Evolutionary conservation across 164 flowering plant species (phyloP), one percentile per base, ranked within the genome.

Genomic region (Cinnamomum micranthum): DNA sequence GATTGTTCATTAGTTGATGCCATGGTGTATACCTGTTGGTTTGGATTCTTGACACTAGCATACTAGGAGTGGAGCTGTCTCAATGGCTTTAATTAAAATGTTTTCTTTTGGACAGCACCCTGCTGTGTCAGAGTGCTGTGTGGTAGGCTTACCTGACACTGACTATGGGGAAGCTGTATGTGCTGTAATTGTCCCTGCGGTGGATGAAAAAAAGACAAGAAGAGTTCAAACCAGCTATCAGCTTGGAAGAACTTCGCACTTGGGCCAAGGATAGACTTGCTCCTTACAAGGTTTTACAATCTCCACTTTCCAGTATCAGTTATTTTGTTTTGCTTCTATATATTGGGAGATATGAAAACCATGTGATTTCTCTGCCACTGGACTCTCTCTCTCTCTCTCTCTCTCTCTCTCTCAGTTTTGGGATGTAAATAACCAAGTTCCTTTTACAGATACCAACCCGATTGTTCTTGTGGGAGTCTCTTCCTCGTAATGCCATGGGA

Each of bases 181-280:
- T 77, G 97, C 92, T 13, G 82, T 96, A 65, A 82, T 94, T 77
- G 93, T 96, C 55, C 92, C 91, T 0, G 82, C 83, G 15, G 85
- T 73, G 65, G 87, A 81, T 73, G 77, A 80, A n/a, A 92, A 92
- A 91, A 80, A 84, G 69, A 75, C 85, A 74, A 72, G 84, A 67
- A 22, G 86, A 88, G 82, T 72, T 77, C 64, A 88, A 85, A 71
- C 95, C 97, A 64, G 90, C 85, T 69, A 74, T 96, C 67, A 88
- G 77, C 83, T 82, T 96, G 82, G 87, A 88, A 71, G 97, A 92
- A 85, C 94, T 94, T 23, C 76, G 79, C 70, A 41, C 76, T 19
- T 92, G 97, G 99, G 99, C 98, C 19, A 89, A 89, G 81, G 94
- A 90, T 69, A 92, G 86, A 78, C 98, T 94, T 82, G 99, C 98